Evolutionary conservation across 345 rosid species (phyloP).

Genomic region (Erysimum cheiranthoides): DNA sequence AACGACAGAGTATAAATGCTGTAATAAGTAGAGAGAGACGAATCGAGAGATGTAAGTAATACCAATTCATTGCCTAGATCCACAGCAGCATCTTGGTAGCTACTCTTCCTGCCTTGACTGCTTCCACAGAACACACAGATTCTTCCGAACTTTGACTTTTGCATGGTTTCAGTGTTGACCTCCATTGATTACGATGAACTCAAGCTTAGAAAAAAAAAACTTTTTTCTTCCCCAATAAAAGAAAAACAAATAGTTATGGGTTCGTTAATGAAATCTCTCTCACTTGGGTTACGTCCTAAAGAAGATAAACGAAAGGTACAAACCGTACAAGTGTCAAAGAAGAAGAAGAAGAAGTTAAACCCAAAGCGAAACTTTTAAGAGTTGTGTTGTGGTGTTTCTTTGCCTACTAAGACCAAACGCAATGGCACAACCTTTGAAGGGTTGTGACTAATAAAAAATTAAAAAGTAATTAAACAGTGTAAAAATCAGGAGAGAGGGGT

Average conservation of each 20-base stretch:
- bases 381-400: neutral
- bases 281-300: conserved; percentile 5
- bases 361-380: neutral
- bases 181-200: conserved; percentile 47
- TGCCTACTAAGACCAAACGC: conserved; percentile 25
- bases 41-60: neutral
- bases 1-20: neutral
- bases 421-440: too few relatives aligned
- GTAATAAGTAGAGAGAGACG: neutral
- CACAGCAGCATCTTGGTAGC: conserved; percentile 79
- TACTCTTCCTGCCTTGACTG: conserved; percentile 71
- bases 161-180: conserved; percentile 47
- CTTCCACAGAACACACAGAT: conserved; percentile 96
- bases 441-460: too few relatives aligned
- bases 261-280: conserved; percentile 11
- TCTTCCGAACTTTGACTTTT: conserved; percentile 60
- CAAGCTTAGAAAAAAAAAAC: neutral
- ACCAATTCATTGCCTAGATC: conserved; percentile 88
- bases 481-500: too few relatives aligned
- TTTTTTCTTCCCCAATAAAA: neutral
- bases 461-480: too few relatives aligned
- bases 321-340: conserved; percentile 38
- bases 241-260: neutral
- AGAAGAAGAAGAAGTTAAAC: conserved; percentile 6
- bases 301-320: conserved; percentile 25